Percentiles rank a stretch among this genome's conserved stretches.
These are phyloP conservation scores for Drosera capensis DNA, from an alignment of 148 eudicot species.

Conservation along the genomic window DNA sequence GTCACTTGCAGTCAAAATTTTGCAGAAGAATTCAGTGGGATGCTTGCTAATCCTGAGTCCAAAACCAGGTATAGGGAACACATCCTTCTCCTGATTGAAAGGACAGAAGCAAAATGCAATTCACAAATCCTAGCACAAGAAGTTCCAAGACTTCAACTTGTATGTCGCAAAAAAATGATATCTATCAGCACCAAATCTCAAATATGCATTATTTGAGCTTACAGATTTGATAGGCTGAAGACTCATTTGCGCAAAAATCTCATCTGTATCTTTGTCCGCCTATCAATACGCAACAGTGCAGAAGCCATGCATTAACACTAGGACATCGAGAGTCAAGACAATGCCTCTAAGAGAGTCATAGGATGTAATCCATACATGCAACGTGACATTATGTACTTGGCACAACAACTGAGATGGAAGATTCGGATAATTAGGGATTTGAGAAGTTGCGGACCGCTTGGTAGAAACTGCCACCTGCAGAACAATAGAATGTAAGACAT, in stretches of 20 bases:
- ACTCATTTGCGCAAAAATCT: slow-evolving; percentile 95
- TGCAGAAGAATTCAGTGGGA: slow-evolving; percentile 90
- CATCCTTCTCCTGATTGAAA: slow-evolving; percentile 65
- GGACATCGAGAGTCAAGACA: neutral
- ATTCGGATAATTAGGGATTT: slow-evolving; percentile 85
- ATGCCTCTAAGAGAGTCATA: neutral
- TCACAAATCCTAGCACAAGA: neutral
- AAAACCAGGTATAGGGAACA: slow-evolving; percentile 60
- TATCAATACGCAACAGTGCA: slow-evolving; percentile 11
- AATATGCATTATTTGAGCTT: slow-evolving; percentile 10
- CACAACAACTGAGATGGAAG: slow-evolving; percentile 76
- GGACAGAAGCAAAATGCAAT: neutral
- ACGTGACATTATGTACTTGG: slow-evolving; percentile 79
- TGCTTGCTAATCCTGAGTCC: slow-evolving; percentile 63
- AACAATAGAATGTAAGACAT: slow-evolving; percentile 5
- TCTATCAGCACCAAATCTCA: neutral
- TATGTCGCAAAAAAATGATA: no score
- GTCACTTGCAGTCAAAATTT: slow-evolving; percentile 91
- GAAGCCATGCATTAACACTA: neutral
- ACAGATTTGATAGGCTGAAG: slow-evolving; percentile 85
- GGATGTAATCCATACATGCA: slow-evolving; percentile 37
- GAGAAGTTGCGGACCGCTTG: slow-evolving; percentile 69
- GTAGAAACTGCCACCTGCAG: slow-evolving; percentile 82
- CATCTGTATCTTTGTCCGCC: slow-evolving; percentile 97
- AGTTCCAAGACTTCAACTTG: no score